A percentile compares a stretch with the other conserved stretches of the same genome.
phyloP scores from a whole-genome alignment of 345 rosid species.

The Psidium guajava region DNA sequence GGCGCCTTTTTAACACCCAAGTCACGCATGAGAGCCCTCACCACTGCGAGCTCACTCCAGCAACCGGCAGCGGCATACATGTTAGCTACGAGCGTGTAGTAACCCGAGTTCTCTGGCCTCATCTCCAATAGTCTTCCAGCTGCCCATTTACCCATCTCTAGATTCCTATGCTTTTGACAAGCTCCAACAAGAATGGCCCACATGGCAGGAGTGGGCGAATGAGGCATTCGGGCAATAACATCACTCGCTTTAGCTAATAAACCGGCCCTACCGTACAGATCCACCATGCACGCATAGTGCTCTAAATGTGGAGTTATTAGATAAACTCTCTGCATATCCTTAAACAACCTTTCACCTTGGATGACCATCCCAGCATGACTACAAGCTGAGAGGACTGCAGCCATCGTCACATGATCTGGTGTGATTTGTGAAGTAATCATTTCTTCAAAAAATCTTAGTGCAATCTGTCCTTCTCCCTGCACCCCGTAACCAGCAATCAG shows the following conservation, averaged over 20 bases:
- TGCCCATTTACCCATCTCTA: slow-evolving; percentile 65
- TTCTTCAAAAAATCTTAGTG: slow-evolving; percentile 30
- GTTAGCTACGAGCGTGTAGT: slow-evolving; percentile 66
- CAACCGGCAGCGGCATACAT: slow-evolving; percentile 61
- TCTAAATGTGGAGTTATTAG: slow-evolving; percentile 39
- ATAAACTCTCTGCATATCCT: slow-evolving; percentile 28
- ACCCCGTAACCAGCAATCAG: slow-evolving; percentile 66
- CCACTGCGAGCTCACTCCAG: slow-evolving; percentile 54
- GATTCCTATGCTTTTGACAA: slow-evolving; percentile 47
- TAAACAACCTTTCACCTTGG: slow-evolving; percentile 45
- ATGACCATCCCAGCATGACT: slow-evolving; percentile 63
- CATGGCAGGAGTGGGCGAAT: slow-evolving; percentile 37
- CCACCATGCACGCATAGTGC: slow-evolving; percentile 69
- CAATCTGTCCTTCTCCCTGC: slow-evolving; percentile 50
- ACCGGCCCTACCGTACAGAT: slow-evolving; percentile 78
- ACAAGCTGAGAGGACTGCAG: slow-evolving; percentile 76
- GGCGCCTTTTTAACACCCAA: slow-evolving; percentile 60
- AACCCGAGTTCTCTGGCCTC: slow-evolving; percentile 56
- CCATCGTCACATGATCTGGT: slow-evolving; percentile 79
- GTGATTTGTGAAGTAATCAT: slow-evolving; percentile 34
- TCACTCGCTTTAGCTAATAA: slow-evolving; percentile 39
- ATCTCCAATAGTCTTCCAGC: slow-evolving; percentile 52
- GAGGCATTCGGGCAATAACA: slow-evolving; percentile 43
- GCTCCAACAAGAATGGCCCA: slow-evolving; percentile 74
- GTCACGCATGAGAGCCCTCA: slow-evolving; percentile 62